Base-by-base conservation (phyloP, 805 yeast genomes). In the Myxozyma neglecta region DNA sequence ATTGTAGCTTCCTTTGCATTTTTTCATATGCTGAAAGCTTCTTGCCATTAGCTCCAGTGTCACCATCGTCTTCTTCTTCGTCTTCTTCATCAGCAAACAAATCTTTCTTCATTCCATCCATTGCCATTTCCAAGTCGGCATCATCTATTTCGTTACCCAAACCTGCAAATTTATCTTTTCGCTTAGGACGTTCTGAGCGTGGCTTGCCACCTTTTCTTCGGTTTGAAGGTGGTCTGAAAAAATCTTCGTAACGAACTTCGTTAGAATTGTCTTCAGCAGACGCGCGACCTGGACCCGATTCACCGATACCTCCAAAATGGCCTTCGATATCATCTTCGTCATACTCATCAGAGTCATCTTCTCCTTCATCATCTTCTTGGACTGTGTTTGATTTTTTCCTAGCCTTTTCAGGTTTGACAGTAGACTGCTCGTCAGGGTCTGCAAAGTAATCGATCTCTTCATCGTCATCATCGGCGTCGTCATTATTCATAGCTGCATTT, bases 1-100 rank as follows among this genome's bases (percentile, higher is more conserved):
- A 80, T 70, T 86, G 89, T 32, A 94, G 79, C 62, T 83, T 84
- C 56, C 79, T 78, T 74, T 93, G 97, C 73, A 90, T 96, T 68
- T 83, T 87, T 74, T 93, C 73, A 20, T 65, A 72, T 39, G 77
- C 80, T 16, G 81, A 87, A 68, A 83, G 81, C n/a, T 78, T 73
- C 78, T 83, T 85, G 2, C 88, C 88, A 2, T 82, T 75, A 24
- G 81, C 81, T 69, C 84, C 81, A 0, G 88, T 89, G 14, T 75
- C 78, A 45, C 84, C 88, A 65, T 79, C 85, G 51, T 85, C 90
- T 1, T 81, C 83, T 57, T 85, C 91, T 44, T 79, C 81, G 16
- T 84, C 80, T 9, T 78, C 85, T 10, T 73, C 78, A 5, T 76
- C 80, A 13, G 77, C 81, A 35, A 78, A 76, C 53, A 77, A 65